Conservation (phyloP, 164 flowering plant genomes). For the Malania oleifera region DNA sequence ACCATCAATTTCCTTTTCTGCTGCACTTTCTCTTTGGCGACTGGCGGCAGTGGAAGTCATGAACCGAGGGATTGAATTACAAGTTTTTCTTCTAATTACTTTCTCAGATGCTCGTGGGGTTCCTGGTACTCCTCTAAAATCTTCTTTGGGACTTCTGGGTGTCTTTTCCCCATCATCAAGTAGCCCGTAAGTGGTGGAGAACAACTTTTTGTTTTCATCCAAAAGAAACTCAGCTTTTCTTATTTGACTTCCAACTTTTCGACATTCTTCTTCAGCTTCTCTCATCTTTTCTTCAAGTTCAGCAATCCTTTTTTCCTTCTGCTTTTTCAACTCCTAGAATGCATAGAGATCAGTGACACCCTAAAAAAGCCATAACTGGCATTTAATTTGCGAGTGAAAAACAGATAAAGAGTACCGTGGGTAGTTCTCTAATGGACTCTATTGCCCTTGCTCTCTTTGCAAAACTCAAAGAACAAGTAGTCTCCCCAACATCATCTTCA, state of each 20-base stretch:
- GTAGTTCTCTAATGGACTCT: constrained; percentile 44
- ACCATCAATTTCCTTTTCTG: constrained; percentile 35
- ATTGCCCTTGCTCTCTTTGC: constrained; percentile 66
- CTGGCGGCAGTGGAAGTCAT: constrained; percentile 74
- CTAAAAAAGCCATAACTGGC: neutral
- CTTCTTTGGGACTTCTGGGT: constrained; percentile 21
- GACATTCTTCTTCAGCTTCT: constrained; percentile 52
- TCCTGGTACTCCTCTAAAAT: constrained; percentile 18
- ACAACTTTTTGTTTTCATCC: constrained; percentile 43
- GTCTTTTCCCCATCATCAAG: constrained; percentile 25
- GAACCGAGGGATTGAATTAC: constrained; percentile 58
- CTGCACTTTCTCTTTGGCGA: constrained; percentile 47
- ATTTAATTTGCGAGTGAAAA: neutral
- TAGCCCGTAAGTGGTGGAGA: constrained; percentile 20
- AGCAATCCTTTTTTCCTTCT: constrained; percentile 37
- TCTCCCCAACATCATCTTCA: constrained; percentile 66
- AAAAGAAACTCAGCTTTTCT: constrained; percentile 37
- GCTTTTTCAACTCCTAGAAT: constrained; percentile 50
- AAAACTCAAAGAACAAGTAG: constrained; percentile 63
- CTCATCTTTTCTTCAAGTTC: constrained; percentile 51
- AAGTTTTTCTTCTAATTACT: constrained; percentile 13
- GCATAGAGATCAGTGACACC: neutral
- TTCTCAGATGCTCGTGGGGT: constrained; percentile 28
- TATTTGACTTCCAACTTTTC: constrained; percentile 40
- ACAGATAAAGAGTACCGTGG: constrained; percentile 34